phyloP scores from a whole-genome alignment of 805 yeast genomes.

The Priceomyces haplophilus region DNA sequence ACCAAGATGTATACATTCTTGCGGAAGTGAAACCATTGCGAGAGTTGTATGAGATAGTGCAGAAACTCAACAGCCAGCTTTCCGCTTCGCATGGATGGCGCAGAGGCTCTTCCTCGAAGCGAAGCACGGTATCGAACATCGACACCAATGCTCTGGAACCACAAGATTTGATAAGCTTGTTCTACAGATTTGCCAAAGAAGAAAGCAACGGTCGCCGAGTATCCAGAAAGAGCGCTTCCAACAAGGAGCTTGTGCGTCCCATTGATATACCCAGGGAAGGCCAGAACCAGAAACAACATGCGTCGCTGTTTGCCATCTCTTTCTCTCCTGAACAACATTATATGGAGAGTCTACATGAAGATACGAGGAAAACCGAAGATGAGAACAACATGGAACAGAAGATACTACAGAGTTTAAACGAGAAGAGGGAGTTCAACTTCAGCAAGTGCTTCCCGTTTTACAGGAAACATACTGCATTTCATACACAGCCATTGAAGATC shows the following conservation, averaged over 20 bases:
- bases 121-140: slow-evolving; percentile 11
- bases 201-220: slow-evolving; percentile 15
- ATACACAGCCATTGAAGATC: slow-evolving; percentile 50
- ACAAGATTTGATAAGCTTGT: slow-evolving; percentile 33
- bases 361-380: neutral
- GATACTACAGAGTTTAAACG: slow-evolving; percentile 22
- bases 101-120: slow-evolving; percentile 23
- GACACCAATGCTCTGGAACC: slow-evolving; percentile 13
- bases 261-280: slow-evolving; percentile 9
- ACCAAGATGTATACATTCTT: slow-evolving; percentile 19
- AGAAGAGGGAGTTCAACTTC: slow-evolving; percentile 60
- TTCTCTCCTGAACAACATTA: slow-evolving; percentile 13
- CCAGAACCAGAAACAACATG: neutral
- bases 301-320: slow-evolving; percentile 10
- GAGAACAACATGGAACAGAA: slow-evolving; percentile 15
- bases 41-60: slow-evolving; percentile 26
- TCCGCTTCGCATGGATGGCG: slow-evolving; percentile 7
- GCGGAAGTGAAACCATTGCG: slow-evolving; percentile 32
- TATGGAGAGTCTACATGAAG: slow-evolving; percentile 1
- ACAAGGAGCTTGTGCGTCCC: slow-evolving; percentile 10
- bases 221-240: neutral
- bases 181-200: slow-evolving; percentile 41
- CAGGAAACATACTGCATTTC: slow-evolving; percentile 54
- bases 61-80: slow-evolving; percentile 13
- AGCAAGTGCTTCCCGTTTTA: slow-evolving; percentile 82